Evolutionary conservation across 106 monocot genomes (phyloP).

Genomic region (Alisma plantagoaquatica): DNA sequence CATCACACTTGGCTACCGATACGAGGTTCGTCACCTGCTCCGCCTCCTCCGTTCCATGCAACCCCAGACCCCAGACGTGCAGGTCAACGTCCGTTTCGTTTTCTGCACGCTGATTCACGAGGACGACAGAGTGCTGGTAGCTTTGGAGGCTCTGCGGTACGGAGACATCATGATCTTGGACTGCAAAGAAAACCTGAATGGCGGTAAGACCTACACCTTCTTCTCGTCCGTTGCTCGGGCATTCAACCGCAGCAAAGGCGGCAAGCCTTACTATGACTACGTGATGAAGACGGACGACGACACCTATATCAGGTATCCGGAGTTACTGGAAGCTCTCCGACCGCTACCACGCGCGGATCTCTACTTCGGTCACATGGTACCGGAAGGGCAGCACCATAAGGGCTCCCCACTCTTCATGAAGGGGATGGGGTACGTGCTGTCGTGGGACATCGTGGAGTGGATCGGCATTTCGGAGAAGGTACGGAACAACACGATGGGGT

Average conservation of each 20-base stretch:
- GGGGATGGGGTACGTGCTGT: constrained; percentile 18
- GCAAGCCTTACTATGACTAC: too few species aligned
- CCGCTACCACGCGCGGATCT: constrained; percentile 25
- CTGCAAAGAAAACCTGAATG: constrained; percentile 19
- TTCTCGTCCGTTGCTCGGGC: neutral
- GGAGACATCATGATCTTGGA: constrained; percentile 45
- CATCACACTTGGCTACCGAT: constrained; percentile 3
- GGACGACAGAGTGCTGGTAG: constrained; percentile 33
- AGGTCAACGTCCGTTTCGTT: constrained; percentile 36
- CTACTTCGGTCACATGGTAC: constrained; percentile 33
- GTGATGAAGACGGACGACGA: too few species aligned
- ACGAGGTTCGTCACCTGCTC: constrained; percentile 4
- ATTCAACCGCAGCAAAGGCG: constrained; percentile 23
- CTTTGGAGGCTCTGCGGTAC: constrained; percentile 40
- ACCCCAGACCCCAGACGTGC: constrained; percentile 1
- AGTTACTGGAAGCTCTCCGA: constrained; percentile 22
- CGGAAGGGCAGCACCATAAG: constrained; percentile 15
- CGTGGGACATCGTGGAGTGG: too few species aligned
- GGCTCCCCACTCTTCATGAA: constrained; percentile 35
- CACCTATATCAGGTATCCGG: constrained; percentile 31
- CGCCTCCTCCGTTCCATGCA: constrained; percentile 13
- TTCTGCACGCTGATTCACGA: constrained; percentile 47
- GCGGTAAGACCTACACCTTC: constrained; percentile 1
- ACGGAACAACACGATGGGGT: constrained; percentile 17
- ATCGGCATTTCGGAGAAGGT: constrained; percentile 24